A percentile compares a stretch with the other conserved stretches of the same genome.
phyloP scores from a whole-genome alignment of 306 rosid genomes.

The Biancaea sappan region DNA sequence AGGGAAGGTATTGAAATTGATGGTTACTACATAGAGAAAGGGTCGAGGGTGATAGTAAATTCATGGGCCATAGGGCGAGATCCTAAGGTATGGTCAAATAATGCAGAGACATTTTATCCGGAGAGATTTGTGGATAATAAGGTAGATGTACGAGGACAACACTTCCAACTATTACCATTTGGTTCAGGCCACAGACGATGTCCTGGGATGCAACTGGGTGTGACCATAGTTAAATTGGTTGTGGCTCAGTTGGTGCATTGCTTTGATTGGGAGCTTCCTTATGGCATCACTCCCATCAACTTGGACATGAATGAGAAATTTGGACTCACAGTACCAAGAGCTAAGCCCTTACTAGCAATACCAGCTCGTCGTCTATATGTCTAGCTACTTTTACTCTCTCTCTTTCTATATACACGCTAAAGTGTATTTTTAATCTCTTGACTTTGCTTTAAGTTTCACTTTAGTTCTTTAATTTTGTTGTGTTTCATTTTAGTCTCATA shows the following conservation, averaged over 20 bases:
- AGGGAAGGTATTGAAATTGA: conserved; percentile 14
- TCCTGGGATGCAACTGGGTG: conserved; percentile 34
- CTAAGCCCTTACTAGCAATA: conserved; percentile 26
- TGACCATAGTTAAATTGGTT: background rate
- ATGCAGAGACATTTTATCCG: conserved; percentile 20
- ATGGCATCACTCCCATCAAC: background rate
- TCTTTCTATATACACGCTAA: too few species aligned
- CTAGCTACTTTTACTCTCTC: too few species aligned
- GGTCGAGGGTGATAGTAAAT: conserved; percentile 20
- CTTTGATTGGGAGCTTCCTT: conserved; percentile 39
- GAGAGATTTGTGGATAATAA: conserved; percentile 24
- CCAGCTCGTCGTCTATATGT: background rate
- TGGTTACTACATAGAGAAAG: conserved; percentile 27
- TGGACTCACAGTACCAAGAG: conserved; percentile 33
- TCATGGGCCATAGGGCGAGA: conserved; percentile 36
- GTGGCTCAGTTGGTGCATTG: conserved; percentile 35
- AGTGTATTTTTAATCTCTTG: too few species aligned
- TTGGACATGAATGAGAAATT: conserved; percentile 30
- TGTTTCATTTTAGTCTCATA: too few species aligned
- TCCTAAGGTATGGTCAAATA: conserved; percentile 15
- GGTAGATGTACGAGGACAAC: conserved; percentile 12
- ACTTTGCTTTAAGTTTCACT: too few species aligned
- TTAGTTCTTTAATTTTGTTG: too few species aligned
- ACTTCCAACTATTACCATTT: conserved; percentile 34
- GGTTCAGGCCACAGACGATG: conserved; percentile 37